Evolutionary conservation across 345 rosid genomes (phyloP), one percentile per base, ranked within the genome.

Genomic region (Nephelium lappaceum): DNA sequence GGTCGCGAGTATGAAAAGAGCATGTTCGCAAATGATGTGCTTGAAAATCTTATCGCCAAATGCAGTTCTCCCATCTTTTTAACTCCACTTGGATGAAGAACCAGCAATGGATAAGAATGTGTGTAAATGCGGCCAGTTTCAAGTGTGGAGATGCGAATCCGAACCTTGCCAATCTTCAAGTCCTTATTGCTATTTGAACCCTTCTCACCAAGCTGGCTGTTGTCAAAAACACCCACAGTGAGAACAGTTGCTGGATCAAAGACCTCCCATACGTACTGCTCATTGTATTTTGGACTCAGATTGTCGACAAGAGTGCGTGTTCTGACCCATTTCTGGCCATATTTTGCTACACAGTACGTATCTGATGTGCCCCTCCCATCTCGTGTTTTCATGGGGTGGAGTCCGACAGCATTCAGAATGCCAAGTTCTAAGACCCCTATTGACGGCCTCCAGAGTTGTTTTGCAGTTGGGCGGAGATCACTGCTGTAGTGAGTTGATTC

Each of bases 41-140:
- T 94, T 0, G 97, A 87, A 78, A 94, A 93, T 47, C 98, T 85
- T 31, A 97, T 89, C 0, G 98, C 99, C 80, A 97, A 79, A 82
- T 97, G 99, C 67, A 94, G 27, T 79, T 97, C 99, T 2, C 99
- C 99, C 98, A 93, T 97, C 81, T 97, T 97, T 88, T 94, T 94
- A 53, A 97, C 93, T 21, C 99, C 99, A 42, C 81, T 79, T 16
- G 95, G 91, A 81, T 93, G 98, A 83, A 97, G 94, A 79, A 94
- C 95, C 0, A 97, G 87, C n/a, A 94, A 63, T 0, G 99, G 99
- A 63, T 97, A 97, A 67, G 97, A 89, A 74, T 97, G 99, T 0
- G 98, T 94, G 80, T 97, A 97, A 68, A 97, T 88, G 9, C 98
- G 87, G 41, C 97, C 94, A 0, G 98, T 86, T 88, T 97, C 98